Percentiles rank a stretch among this genome's conserved stretches.
These are phyloP conservation scores for Trichaptum fuscoviolaceum DNA, from an alignment of 768 basidiomycete species.

Conservation along the genomic window DNA sequence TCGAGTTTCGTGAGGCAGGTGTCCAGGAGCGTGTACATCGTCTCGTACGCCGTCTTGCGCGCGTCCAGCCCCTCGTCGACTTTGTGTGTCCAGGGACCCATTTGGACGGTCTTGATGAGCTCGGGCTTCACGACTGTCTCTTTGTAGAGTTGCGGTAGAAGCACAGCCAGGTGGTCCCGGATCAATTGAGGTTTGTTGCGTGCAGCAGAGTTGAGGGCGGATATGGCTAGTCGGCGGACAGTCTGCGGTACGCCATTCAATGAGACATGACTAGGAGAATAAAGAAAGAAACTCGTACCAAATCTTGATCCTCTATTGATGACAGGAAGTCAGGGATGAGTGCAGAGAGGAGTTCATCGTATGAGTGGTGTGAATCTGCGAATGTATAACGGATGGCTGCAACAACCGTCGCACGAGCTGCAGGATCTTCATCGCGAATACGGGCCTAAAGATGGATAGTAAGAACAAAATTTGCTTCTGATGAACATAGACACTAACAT, in stretches of 20 bases:
- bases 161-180: constrained; percentile 68
- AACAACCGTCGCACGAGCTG: constrained; percentile 81
- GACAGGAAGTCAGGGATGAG: constrained; percentile 88
- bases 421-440: constrained; percentile 60
- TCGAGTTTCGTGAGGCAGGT: constrained; percentile 89
- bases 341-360: constrained; percentile 87
- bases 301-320: constrained; percentile 81
- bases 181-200: constrained; percentile 92
- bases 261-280: constrained; percentile 5
- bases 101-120: constrained; percentile 86
- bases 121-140: constrained; percentile 78
- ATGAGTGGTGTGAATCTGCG: constrained; percentile 77
- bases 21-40: constrained; percentile 91
- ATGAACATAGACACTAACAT: constrained; percentile 42
- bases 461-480: background rate
- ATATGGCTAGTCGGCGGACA: constrained; percentile 85
- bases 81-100: constrained; percentile 97
- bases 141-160: constrained; percentile 80
- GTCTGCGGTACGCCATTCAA: constrained; percentile 41
- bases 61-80: constrained; percentile 96
- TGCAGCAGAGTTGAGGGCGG: constrained; percentile 90
- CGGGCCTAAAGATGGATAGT: constrained; percentile 40
- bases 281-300: constrained; percentile 45
- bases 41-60: constrained; percentile 96
- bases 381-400: constrained; percentile 91